phyloP scores from a whole-genome alignment of 352 stramenopile species.

The Globisporangium mamillatum region DNA sequence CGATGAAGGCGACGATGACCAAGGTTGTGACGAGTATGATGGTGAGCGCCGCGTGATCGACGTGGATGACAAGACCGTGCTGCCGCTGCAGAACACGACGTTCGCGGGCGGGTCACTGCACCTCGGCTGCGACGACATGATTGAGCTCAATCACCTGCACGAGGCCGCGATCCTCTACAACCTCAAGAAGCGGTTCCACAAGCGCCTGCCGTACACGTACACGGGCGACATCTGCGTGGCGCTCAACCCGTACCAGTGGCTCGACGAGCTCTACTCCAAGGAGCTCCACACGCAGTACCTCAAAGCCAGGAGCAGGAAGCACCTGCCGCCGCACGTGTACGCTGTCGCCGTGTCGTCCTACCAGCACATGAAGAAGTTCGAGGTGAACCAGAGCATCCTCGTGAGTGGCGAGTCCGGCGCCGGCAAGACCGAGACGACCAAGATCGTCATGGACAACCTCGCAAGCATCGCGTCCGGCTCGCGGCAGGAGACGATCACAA shows the following conservation, averaged over 20 bases:
- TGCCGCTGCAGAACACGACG: conserved; percentile 67
- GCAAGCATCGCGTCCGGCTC: conserved; percentile 54
- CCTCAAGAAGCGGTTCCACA: conserved; percentile 75
- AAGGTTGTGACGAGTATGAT: conserved; percentile 13
- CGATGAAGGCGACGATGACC: conserved; percentile 18
- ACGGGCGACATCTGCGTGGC: conserved; percentile 96
- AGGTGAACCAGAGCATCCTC: conserved; percentile 81
- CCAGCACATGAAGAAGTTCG: conserved; percentile 52
- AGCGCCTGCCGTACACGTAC: conserved; percentile 91
- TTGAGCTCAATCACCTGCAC: conserved; percentile 83
- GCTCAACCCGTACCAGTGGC: conserved; percentile 94
- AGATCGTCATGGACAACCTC: conserved; percentile 89
- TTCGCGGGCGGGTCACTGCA: conserved; percentile 11
- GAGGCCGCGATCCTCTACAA: conserved; percentile 91
- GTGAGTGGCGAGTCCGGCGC: conserved; percentile 87
- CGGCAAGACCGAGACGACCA: conserved; percentile 93
- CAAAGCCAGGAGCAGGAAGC: conserved; percentile 30
- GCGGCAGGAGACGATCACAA: conserved; percentile 67
- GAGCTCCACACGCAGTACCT: conserved; percentile 73
- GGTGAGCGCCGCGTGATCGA: conserved; percentile 32
- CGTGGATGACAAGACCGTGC: conserved; percentile 29
- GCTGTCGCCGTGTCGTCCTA: conserved; percentile 67
- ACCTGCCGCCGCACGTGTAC: conserved; percentile 72
- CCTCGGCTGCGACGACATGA: conserved; percentile 68
- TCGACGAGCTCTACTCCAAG: conserved; percentile 73